Evolutionary conservation across 495 filamentous ascomycete species (phyloP).

Genomic region (Melanomma pulvis-pyrius): DNA sequence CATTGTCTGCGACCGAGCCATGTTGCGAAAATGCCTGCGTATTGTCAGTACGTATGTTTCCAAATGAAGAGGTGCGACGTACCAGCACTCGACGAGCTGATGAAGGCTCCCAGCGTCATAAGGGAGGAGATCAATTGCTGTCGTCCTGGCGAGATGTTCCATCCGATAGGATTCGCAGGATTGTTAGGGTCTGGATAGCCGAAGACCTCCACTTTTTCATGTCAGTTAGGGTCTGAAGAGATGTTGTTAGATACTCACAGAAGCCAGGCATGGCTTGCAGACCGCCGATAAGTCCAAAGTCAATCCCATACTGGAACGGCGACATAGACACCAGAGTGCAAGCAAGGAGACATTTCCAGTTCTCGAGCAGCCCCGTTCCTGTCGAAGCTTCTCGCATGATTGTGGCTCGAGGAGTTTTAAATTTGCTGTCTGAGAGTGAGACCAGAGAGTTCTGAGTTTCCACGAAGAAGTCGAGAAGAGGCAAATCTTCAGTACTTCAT

Average conservation of each 20-base stretch:
- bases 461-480: neutral
- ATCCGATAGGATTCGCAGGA: conserved; percentile 49
- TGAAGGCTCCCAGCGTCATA: conserved; percentile 64
- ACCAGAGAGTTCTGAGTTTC: neutral
- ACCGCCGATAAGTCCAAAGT: conserved; percentile 64
- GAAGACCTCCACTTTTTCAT: conserved; percentile 30
- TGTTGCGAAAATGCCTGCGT: conserved; percentile 49
- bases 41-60: neutral
- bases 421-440: neutral
- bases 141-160: conserved; percentile 56
- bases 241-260: conserved; percentile 36
- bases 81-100: conserved; percentile 58
- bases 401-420: neutral
- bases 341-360: conserved; percentile 49
- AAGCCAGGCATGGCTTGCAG: conserved; percentile 67
- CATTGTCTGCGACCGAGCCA: conserved; percentile 51
- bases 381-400: conserved; percentile 31
- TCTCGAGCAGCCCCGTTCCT: conserved; percentile 21
- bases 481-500: neutral
- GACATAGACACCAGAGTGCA: conserved; percentile 54
- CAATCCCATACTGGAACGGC: conserved; percentile 66
- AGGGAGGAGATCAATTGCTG: conserved; percentile 62
- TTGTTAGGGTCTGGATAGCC: conserved; percentile 42
- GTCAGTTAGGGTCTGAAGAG: neutral
- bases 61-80: neutral